Evolutionary conservation across 768 basidiomycete species (phyloP), one percentile per base, ranked within the genome.

Genomic region (Termitomyces sp.): DNA sequence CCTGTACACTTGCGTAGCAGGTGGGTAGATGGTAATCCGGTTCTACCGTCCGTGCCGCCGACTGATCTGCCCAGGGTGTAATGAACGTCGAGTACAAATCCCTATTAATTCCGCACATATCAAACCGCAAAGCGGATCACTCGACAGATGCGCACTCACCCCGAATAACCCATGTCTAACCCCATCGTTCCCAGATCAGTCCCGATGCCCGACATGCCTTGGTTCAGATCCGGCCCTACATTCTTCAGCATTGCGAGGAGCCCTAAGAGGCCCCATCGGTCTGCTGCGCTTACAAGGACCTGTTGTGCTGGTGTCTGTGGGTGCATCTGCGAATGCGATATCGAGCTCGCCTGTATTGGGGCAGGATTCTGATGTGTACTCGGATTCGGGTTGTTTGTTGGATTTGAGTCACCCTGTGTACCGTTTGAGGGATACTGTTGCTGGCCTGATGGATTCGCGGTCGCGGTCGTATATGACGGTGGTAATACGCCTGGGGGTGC

Each of bases 51-150:
- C 86, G 86, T 62, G 88, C 88, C 45, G 88, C 87, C 62, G 88
- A 88, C 62, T 93, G 87, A 71, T 96, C 94, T 61, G 92, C 85
- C 94, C 94, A 98, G 28, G 95, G 95, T 57, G 96, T 95, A 67
- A 96, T 92, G 75, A 98, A 95, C 28, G 90, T 90, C 59, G 92
- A 87, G 74, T 92, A 94, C 59, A 95, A 76, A 66, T 89, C 89
- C 69, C 92, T 90, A 71, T 63, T 35, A 43, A 41, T 35, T 47
- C 49, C 32, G 47, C 52, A 43, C 32, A 32, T 48, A 56, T 61
- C 65, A 57, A 57, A 33, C 58, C 36, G 35, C 33, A 43, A 14
- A 40, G 52, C n/a, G 18, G 46, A 32, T 36, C 49, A 56, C 5
- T 9, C 49, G 18, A 24, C 33, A 22, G 24, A 33, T 50, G 38